A percentile compares a stretch with the other conserved stretches of the same genome.
phyloP scores from a whole-genome alignment of 345 rosid species.

The Acer campestre region DNA sequence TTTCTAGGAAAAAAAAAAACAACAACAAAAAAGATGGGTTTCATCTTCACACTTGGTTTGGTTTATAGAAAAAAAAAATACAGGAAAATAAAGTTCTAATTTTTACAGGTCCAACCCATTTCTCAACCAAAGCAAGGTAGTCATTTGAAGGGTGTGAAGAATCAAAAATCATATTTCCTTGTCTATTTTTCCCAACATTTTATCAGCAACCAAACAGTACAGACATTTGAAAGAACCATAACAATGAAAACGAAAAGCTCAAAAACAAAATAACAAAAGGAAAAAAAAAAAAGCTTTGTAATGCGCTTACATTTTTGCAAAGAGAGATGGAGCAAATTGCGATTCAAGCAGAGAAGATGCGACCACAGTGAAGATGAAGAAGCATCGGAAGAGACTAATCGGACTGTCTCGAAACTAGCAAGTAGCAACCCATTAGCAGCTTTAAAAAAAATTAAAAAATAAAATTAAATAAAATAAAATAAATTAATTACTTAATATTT shows the following conservation, averaged over 20 bases:
- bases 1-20: not conserved
- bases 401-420: not conserved
- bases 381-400: not conserved
- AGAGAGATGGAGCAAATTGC: not conserved
- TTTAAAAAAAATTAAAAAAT: no score
- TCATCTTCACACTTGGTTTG: not conserved
- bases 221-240: not conserved
- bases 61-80: no score
- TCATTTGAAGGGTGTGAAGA: not conserved
- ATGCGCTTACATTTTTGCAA: constrained; percentile 9
- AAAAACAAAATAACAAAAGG: not conserved
- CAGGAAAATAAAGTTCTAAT: no score
- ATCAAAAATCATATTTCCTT: not conserved
- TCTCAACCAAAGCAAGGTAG: not conserved
- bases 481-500: no score
- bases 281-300: not conserved
- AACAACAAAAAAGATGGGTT: not conserved
- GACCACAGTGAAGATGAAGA: not conserved
- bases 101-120: no score
- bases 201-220: not conserved
- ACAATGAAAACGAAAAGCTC: not conserved
- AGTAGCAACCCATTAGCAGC: not conserved
- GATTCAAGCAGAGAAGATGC: not conserved
- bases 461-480: no score
- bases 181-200: not conserved